Conservation (phyloP, 2,329 filamentous ascomycete species). For the Fusarium nisikadoi region DNA sequence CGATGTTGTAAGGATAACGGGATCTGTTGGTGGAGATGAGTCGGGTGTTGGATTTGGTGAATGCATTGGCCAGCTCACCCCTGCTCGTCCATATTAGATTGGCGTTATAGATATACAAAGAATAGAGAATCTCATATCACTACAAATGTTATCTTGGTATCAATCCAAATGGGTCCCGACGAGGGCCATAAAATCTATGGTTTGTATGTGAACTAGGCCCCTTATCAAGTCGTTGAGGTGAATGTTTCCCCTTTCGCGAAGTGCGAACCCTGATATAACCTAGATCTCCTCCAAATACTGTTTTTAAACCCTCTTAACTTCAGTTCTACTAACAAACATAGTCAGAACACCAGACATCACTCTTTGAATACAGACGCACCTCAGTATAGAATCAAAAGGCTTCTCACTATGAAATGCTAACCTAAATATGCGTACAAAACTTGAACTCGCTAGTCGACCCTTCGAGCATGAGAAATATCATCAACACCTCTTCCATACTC, state of each 20-base stretch:
- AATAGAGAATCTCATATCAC: too few species aligned
- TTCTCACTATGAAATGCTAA: not conserved
- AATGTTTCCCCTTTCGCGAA: too few species aligned
- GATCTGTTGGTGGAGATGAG: constrained; percentile 53
- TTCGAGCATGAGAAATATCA: constrained; percentile 18
- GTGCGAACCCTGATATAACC: too few species aligned
- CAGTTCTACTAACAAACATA: not conserved
- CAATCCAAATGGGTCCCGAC: too few species aligned
- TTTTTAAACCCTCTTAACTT: too few species aligned
- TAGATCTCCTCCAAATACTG: too few species aligned
- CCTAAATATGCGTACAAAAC: not conserved
- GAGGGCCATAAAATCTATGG: too few species aligned
- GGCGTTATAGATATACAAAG: not conserved
- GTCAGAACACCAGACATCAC: rapidly evolving
- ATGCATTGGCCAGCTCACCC: constrained; percentile 43
- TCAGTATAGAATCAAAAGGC: not conserved
- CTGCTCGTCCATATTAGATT: not conserved
- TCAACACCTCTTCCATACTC: constrained; percentile 21
- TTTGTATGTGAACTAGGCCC: too few species aligned
- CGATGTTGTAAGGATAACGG: constrained; percentile 52
- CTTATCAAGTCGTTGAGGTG: too few species aligned
- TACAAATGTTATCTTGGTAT: not conserved
- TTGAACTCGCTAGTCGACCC: constrained; percentile 11
- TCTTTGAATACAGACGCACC: rapidly evolving
- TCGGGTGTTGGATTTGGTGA: constrained; percentile 56